These are phyloP conservation scores for Zoysia matrella DNA, from an alignment of 202 grass and related monocot genomes.

Conservation along the genomic window DNA sequence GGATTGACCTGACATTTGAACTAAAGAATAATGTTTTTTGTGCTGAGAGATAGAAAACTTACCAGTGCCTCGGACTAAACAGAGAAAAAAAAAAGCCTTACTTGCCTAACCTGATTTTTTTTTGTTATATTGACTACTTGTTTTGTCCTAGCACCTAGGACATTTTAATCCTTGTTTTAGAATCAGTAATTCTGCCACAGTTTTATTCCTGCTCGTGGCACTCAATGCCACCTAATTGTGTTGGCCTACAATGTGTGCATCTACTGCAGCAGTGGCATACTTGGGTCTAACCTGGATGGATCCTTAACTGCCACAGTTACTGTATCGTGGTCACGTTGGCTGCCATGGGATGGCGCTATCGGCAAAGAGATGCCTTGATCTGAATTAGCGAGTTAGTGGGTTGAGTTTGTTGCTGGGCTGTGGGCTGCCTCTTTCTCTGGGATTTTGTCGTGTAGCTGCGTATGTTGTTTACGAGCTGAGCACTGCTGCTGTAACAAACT, in stretches of 20 bases:
- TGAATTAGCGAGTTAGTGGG: too few relatives aligned
- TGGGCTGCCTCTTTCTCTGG: too few relatives aligned
- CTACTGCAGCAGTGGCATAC: neutral
- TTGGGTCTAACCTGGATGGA: slow-evolving; percentile 4
- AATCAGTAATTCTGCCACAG: too few relatives aligned
- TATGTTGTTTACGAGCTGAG: too few relatives aligned
- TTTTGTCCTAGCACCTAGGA: slow-evolving; percentile 11
- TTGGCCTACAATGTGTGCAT: neutral
- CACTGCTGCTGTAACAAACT: too few relatives aligned
- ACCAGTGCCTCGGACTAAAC: neutral
- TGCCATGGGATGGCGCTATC: too few relatives aligned
- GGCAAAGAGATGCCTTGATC: too few relatives aligned
- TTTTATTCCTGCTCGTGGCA: slow-evolving; percentile 15
- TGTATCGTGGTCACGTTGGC: neutral
- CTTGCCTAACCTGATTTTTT: neutral
- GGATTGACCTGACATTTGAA: neutral
- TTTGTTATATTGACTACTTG: neutral
- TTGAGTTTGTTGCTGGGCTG: too few relatives aligned
- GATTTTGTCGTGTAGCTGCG: too few relatives aligned
- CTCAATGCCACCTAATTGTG: neutral
- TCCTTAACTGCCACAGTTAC: neutral
- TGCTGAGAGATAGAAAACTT: too few relatives aligned
- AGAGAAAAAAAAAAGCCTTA: slow-evolving; percentile 3
- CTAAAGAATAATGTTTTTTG: slow-evolving; percentile 14
- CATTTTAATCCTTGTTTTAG: neutral